Percentiles rank a stretch among this genome's conserved stretches.
These are phyloP conservation scores for Verticillium nubilum DNA, from an alignment of 2,329 filamentous ascomycete genomes.

Conservation along the genomic window DNA sequence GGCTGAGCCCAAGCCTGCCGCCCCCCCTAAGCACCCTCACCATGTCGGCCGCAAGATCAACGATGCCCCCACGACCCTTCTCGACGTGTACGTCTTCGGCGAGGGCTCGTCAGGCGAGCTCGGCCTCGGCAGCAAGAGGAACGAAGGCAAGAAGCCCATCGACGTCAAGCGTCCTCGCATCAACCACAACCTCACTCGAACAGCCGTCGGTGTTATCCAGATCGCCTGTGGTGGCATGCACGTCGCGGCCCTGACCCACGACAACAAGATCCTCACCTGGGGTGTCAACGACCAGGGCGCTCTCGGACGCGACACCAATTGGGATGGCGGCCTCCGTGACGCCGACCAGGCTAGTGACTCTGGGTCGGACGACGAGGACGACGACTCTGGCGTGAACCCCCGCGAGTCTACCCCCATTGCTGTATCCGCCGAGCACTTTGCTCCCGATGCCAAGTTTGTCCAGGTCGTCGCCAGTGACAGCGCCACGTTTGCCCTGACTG, in stretches of 20 bases:
- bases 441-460: slow-evolving; percentile 53
- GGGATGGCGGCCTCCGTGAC: slow-evolving; percentile 59
- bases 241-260: slow-evolving; percentile 66
- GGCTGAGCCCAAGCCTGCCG: slow-evolving; percentile 13
- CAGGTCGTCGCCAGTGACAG: slow-evolving; percentile 70
- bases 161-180: slow-evolving; percentile 71
- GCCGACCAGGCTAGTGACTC: slow-evolving; percentile 38
- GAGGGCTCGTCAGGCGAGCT: slow-evolving; percentile 79
- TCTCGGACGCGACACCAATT: slow-evolving; percentile 66
- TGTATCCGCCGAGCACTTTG: slow-evolving; percentile 54
- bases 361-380: slow-evolving; percentile 42
- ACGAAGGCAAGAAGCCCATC: slow-evolving; percentile 53
- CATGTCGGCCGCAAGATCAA: slow-evolving; percentile 37
- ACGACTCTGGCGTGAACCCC: slow-evolving; percentile 65
- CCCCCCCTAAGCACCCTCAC: slow-evolving; percentile 9
- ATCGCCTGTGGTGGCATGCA: slow-evolving; percentile 81
- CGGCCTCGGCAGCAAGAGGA: slow-evolving; percentile 65
- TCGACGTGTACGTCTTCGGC: slow-evolving; percentile 77
- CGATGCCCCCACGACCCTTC: slow-evolving; percentile 51
- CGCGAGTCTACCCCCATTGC: slow-evolving; percentile 61
- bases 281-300: slow-evolving; percentile 83
- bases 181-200: slow-evolving; percentile 53
- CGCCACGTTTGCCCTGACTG: slow-evolving; percentile 69
- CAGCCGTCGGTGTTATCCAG: slow-evolving; percentile 63
- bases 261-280: slow-evolving; percentile 81